phyloP scores from a whole-genome alignment of 2,329 filamentous ascomycete species.

The Alternaria dauci region DNA sequence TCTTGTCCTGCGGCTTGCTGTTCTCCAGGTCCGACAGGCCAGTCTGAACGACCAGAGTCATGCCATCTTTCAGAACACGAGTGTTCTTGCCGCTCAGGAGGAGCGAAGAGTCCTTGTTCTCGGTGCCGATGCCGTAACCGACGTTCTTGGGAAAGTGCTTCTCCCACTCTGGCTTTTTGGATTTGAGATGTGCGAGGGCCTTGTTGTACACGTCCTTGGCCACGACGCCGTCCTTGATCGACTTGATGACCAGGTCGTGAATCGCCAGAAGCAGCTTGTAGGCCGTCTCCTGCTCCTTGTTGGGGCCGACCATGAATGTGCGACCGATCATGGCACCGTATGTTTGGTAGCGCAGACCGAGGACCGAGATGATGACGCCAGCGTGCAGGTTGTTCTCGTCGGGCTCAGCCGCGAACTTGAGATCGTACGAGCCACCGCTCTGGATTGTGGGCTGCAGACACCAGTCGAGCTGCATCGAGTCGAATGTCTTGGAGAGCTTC shows the following conservation, averaged over 20 bases:
- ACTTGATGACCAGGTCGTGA: constrained; percentile 89
- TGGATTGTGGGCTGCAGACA: constrained; percentile 89
- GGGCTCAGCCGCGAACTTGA: constrained; percentile 79
- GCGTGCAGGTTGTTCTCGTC: constrained; percentile 85
- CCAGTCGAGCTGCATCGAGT: constrained; percentile 91
- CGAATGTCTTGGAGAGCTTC: constrained; percentile 87
- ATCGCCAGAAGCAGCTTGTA: constrained; percentile 88
- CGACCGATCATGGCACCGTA: constrained; percentile 92
- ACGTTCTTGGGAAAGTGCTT: constrained; percentile 94
- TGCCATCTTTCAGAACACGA: constrained; percentile 87
- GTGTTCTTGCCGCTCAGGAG: constrained; percentile 87
- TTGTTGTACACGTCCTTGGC: constrained; percentile 94
- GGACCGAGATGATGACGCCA: constrained; percentile 89
- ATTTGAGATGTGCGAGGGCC: constrained; percentile 78
- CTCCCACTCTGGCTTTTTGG: constrained; percentile 94
- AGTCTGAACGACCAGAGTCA: constrained; percentile 92
- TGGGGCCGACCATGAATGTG: constrained; percentile 96
- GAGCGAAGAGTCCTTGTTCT: constrained; percentile 84
- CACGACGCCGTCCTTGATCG: constrained; percentile 83
- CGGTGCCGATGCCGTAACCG: constrained; percentile 90
- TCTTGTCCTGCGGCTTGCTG: constrained; percentile 85
- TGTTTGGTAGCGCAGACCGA: constrained; percentile 93
- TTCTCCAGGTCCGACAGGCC: constrained; percentile 92
- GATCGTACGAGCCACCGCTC: constrained; percentile 93
- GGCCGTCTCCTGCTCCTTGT: constrained; percentile 92